These are phyloP conservation scores for Candida patagonica DNA, from an alignment of 805 yeast species.

Conservation along the genomic window DNA sequence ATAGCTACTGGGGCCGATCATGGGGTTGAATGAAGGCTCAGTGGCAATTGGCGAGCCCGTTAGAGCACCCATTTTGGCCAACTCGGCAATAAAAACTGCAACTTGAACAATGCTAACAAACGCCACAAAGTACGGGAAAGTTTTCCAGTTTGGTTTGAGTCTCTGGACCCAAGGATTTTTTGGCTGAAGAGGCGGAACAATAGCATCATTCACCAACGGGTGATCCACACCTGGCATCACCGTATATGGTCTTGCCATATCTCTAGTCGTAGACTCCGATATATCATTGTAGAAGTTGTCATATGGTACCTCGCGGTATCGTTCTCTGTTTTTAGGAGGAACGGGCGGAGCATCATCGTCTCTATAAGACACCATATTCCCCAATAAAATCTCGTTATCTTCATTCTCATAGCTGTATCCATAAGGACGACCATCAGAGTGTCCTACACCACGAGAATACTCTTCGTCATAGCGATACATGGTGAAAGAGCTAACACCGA, in stretches of 20 bases:
- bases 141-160: constrained; percentile 12
- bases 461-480: not conserved
- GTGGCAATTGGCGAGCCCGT: constrained; percentile 63
- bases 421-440: not conserved
- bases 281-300: not conserved
- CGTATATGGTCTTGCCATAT: no score
- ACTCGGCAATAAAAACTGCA: constrained; percentile 52
- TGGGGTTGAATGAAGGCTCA: constrained; percentile 64
- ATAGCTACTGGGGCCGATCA: constrained; percentile 68
- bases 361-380: not conserved
- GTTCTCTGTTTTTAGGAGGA: constrained; percentile 3
- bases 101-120: constrained; percentile 30
- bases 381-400: constrained; percentile 1
- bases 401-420: constrained; percentile 3
- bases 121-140: constrained; percentile 25
- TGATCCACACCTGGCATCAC: no score
- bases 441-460: not conserved
- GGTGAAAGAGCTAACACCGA: no score
- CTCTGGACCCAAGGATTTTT: not conserved
- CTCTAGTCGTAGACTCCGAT: not conserved
- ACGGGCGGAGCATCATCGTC: constrained; percentile 1
- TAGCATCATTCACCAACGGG: no score
- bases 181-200: not conserved
- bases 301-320: not conserved
- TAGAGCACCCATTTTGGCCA: constrained; percentile 44